Percentiles rank a stretch among this genome's conserved stretches.
phyloP scores from a whole-genome alignment of 441 rosid species.

The Adansonia rubrostipa region DNA sequence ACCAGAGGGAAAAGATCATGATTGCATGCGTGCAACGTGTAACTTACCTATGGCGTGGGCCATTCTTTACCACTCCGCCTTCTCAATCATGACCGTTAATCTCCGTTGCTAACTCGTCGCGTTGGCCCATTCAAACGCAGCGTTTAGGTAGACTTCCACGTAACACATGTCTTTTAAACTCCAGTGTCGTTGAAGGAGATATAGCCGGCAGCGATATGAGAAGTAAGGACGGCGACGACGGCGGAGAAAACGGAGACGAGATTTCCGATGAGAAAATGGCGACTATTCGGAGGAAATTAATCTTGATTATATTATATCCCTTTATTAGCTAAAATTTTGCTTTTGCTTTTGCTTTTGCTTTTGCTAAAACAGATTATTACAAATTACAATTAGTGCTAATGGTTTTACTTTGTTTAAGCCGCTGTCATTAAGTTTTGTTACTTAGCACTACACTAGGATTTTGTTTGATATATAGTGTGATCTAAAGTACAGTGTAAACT shows the following conservation, averaged over 20 bases:
- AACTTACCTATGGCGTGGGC: too few relatives aligned
- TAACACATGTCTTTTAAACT: background rate
- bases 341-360: slow-evolving; percentile 13
- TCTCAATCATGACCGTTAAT: slow-evolving; percentile 16
- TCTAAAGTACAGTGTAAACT: slow-evolving; percentile 50
- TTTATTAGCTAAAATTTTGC: background rate
- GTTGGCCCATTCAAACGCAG: background rate
- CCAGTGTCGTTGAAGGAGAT: background rate
- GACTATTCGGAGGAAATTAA: slow-evolving; percentile 45
- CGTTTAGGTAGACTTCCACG: background rate
- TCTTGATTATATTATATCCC: background rate
- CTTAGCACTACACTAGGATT: background rate
- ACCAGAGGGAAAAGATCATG: background rate
- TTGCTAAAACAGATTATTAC: background rate
- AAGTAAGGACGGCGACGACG: slow-evolving; percentile 25
- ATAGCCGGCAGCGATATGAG: slow-evolving; percentile 24
- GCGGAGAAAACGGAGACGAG: background rate
- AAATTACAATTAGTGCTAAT: background rate
- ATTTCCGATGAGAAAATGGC: slow-evolving; percentile 36
- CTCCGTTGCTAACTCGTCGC: background rate
- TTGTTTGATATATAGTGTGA: slow-evolving; percentile 33
- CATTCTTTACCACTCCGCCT: slow-evolving; percentile 4
- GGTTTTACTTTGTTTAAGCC: background rate
- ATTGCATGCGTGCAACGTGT: slow-evolving; percentile 31
- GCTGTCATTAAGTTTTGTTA: background rate